Conservation (phyloP, 139 green algal genomes). For the Chlorokybus atmophyticus region DNA sequence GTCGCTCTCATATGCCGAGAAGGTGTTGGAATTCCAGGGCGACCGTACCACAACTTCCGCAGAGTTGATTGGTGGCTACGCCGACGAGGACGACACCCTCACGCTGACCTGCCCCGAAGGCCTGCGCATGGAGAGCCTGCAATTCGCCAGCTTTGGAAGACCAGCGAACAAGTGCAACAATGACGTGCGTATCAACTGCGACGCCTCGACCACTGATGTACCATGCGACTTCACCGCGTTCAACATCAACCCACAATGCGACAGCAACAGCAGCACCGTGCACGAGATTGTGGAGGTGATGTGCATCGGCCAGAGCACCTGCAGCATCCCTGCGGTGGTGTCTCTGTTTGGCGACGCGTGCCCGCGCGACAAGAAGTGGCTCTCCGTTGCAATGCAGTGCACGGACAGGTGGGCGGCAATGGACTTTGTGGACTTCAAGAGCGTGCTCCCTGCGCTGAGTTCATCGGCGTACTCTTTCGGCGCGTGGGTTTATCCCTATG, state of each 20-base stretch:
- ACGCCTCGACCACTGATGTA: conserved; percentile 3
- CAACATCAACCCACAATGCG: too few relatives aligned
- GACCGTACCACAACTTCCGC: too few relatives aligned
- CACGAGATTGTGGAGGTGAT: too few relatives aligned
- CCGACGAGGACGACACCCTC: conserved; percentile 4
- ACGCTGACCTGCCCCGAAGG: conserved; percentile 13
- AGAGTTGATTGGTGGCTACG: conserved; percentile 5
- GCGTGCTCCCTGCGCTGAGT: conserved; percentile 2
- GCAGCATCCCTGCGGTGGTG: conserved; percentile 7
- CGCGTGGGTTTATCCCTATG: conserved; percentile 14
- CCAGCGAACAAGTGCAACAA: conserved; percentile 7
- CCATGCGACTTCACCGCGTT: conserved; percentile 10
- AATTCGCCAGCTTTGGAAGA: conserved; percentile 15
- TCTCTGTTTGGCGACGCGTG: conserved; percentile 19
- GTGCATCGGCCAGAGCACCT: conserved; percentile 13
- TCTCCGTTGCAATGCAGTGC: conserved; percentile 16
- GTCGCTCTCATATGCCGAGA: too few relatives aligned
- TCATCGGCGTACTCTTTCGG: conserved; percentile 7
- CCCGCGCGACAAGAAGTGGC: conserved; percentile 13
- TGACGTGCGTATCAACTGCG: conserved; percentile 6
- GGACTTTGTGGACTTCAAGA: conserved; percentile 18
- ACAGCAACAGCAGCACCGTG: too few relatives aligned
- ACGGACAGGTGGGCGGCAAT: conserved; percentile 16
- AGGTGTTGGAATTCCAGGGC: too few relatives aligned
- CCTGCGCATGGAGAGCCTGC: conserved; percentile 15